A percentile compares a stretch with the other conserved stretches of the same genome.
Evolutionary conservation across 768 basidiomycete species (phyloP).

Genomic region (Amylocystis lapponica): DNA sequence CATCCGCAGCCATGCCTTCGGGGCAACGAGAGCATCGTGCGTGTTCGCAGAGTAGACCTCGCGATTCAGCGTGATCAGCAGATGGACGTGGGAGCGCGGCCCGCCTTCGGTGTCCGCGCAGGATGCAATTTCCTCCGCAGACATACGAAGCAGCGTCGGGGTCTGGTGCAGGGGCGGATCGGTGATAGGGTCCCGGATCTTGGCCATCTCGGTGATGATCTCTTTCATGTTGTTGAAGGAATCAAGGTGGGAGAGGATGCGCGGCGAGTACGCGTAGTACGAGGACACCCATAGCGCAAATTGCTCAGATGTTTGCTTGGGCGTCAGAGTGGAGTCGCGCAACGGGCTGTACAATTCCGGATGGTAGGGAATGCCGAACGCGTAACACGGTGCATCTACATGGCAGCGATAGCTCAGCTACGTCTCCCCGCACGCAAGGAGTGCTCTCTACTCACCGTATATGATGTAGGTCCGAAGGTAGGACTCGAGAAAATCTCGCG

Average conservation of each 20-base stretch:
- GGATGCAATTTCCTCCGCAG: neutral
- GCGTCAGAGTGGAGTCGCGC: conserved; percentile 3
- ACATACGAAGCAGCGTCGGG: neutral
- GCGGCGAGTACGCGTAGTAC: conserved; percentile 7
- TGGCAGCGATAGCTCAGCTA: too few species aligned
- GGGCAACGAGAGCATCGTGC: neutral
- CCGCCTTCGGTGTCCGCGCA: neutral
- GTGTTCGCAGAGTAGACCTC: conserved; percentile 5
- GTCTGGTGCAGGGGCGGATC: neutral
- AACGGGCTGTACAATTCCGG: conserved; percentile 1
- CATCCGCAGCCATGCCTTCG: neutral
- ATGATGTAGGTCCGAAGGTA: conserved; percentile 24
- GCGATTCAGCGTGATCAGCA: neutral
- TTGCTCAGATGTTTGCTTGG: neutral
- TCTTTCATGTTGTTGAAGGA: neutral
- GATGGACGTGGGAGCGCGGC: neutral
- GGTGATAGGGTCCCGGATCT: neutral
- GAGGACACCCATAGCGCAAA: conserved; percentile 7
- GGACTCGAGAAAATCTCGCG: conserved; percentile 10
- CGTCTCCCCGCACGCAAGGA: too few species aligned
- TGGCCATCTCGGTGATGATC: neutral
- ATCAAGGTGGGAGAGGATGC: neutral
- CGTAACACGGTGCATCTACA: neutral
- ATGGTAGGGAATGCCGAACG: neutral
- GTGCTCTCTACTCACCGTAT: conserved; percentile 27